Evolutionary conservation across 257 asterid species (phyloP).

Genomic region (Forsythia suspensa): DNA sequence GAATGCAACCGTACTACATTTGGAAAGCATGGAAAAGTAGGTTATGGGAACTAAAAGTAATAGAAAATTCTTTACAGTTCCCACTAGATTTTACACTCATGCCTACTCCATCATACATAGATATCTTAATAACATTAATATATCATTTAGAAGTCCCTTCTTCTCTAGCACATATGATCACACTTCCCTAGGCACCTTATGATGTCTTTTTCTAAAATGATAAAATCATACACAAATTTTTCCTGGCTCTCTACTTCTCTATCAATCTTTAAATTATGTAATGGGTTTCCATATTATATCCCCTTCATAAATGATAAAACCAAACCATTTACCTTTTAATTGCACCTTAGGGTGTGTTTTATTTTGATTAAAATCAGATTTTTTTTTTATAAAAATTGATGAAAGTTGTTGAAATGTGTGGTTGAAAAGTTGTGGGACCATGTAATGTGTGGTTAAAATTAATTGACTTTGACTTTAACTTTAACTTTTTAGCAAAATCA

Average conservation of each 20-base stretch:
- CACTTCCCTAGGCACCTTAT: not conserved
- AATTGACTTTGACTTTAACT: too few relatives aligned
- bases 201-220: not conserved
- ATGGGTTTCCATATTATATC: not conserved
- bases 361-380: too few relatives aligned
- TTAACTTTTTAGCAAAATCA: too few relatives aligned
- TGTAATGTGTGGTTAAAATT: too few relatives aligned
- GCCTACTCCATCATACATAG: not conserved
- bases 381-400: too few relatives aligned
- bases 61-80: not conserved
- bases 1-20: not conserved
- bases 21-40: not conserved
- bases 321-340: not conserved
- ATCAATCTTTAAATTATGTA: too few relatives aligned
- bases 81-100: not conserved
- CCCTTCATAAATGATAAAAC: not conserved
- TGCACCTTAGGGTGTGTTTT: too few relatives aligned
- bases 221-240: not conserved
- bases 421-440: too few relatives aligned
- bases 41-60: not conserved
- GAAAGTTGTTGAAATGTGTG: too few relatives aligned
- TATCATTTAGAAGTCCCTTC: not conserved
- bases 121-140: not conserved
- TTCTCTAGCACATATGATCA: not conserved
- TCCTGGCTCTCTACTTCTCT: not conserved